Evolutionary conservation across 2,329 filamentous ascomycete genomes (phyloP).

Genomic region (Trichoderma sp.): DNA sequence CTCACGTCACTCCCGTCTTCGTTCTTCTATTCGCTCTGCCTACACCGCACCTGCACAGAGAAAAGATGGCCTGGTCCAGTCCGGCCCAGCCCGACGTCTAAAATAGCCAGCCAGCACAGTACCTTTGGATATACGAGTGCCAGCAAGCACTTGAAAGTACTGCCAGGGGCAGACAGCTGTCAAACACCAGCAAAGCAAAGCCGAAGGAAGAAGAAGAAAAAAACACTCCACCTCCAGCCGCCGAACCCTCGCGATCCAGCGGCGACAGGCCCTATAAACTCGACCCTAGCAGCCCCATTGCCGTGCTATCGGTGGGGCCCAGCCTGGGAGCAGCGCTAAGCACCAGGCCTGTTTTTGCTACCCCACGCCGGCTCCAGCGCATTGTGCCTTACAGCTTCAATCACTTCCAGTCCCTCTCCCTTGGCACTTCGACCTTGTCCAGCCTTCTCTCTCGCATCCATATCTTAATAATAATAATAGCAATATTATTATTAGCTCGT

Average conservation of each 20-base stretch:
- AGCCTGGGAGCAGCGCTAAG: slow-evolving; percentile 18
- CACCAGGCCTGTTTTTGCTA: slow-evolving; percentile 17
- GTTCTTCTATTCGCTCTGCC: background rate
- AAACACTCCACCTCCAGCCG: slow-evolving; percentile 12
- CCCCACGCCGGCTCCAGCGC: slow-evolving; percentile 21
- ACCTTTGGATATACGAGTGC: slow-evolving; percentile 13
- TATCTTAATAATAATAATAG: background rate
- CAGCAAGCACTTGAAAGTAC: background rate
- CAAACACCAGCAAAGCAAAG: background rate
- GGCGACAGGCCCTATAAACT: slow-evolving; percentile 12
- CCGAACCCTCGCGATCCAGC: slow-evolving; percentile 1
- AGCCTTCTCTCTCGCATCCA: slow-evolving; percentile 11
- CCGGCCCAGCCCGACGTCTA: slow-evolving; percentile 20
- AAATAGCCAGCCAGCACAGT: background rate
- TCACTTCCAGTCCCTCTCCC: background rate
- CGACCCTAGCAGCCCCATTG: slow-evolving; percentile 18
- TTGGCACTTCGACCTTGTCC: background rate
- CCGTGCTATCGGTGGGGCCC: slow-evolving; percentile 18
- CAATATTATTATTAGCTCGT: slow-evolving; percentile 9
- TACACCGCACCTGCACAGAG: slow-evolving; percentile 1
- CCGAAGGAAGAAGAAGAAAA: background rate
- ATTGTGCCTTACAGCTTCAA: slow-evolving; percentile 22
- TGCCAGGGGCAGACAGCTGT: slow-evolving; percentile 9
- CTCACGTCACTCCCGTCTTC: background rate
- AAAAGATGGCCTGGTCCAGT: slow-evolving; percentile 7